Percentiles rank a stretch among this genome's conserved stretches.
Conservation (phyloP, 169 alveolate species). For the Plasmodium knowlesi region DNA sequence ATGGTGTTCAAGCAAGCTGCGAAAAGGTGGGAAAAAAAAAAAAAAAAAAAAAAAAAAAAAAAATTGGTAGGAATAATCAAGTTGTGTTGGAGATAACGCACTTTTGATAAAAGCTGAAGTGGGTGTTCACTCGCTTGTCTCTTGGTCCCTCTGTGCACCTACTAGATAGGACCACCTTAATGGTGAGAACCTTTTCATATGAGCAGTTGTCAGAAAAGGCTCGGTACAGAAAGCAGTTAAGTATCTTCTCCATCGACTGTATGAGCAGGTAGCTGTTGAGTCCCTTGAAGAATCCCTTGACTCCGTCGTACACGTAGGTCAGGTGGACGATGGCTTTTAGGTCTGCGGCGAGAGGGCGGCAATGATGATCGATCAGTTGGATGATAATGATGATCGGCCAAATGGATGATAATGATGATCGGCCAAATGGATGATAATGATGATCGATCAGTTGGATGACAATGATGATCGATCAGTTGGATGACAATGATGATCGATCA, state of each 20-base stretch:
- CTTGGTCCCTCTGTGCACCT: neutral
- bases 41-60: conserved; percentile 16
- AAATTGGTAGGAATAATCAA: neutral
- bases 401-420: no score
- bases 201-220: conserved; percentile 53
- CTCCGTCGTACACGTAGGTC: conserved; percentile 63
- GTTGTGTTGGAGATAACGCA: neutral
- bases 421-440: no score
- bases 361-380: no score
- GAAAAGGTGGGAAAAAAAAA: conserved; percentile 13
- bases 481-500: neutral
- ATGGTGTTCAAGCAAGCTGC: conserved; percentile 70
- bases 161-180: conserved; percentile 70
- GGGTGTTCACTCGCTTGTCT: neutral
- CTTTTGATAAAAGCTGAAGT: neutral
- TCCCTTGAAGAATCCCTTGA: conserved; percentile 62
- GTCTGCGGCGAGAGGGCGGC: neutral
- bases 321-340: conserved; percentile 25
- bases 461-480: no score
- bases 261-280: conserved; percentile 29
- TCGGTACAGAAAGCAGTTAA: conserved; percentile 45
- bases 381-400: no score
- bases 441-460: no score
- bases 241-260: conserved; percentile 39
- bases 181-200: conserved; percentile 65